Conservation (phyloP, 805 yeast species). For the Cyberlindnera mrakii region DNA sequence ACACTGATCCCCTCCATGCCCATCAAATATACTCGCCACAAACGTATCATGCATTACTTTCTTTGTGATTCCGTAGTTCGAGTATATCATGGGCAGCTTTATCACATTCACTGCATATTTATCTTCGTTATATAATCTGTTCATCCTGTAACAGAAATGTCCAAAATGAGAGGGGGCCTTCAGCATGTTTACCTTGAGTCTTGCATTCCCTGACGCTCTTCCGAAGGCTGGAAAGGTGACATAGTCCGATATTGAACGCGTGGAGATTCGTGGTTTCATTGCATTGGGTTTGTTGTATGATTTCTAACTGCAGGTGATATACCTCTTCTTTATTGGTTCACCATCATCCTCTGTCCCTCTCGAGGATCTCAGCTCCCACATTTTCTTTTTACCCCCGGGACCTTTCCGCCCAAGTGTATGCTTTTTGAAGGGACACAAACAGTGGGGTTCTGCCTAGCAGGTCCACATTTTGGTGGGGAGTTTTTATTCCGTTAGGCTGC, state of each 20-base stretch:
- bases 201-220: constrained; percentile 9
- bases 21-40: constrained; percentile 78
- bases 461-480: no score
- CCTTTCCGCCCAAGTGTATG: no score
- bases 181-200: constrained; percentile 24
- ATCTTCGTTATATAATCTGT: constrained; percentile 78
- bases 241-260: constrained; percentile 13
- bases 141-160: constrained; percentile 70
- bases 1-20: constrained; percentile 88
- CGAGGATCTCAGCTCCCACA: no score
- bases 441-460: no score
- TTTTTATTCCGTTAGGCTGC: no score
- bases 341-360: no score
- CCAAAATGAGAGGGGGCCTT: constrained; percentile 66
- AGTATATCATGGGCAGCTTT: constrained; percentile 31
- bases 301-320: no score
- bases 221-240: constrained; percentile 17
- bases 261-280: background rate
- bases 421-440: no score
- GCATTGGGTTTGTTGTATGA: no score
- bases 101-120: constrained; percentile 61
- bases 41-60: constrained; percentile 36
- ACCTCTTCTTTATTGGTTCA: no score
- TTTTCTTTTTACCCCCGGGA: no score
- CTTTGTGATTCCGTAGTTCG: constrained; percentile 21